Conservation (phyloP, 345 rosid genomes). For the Euphorbia pulcherrima region DNA sequence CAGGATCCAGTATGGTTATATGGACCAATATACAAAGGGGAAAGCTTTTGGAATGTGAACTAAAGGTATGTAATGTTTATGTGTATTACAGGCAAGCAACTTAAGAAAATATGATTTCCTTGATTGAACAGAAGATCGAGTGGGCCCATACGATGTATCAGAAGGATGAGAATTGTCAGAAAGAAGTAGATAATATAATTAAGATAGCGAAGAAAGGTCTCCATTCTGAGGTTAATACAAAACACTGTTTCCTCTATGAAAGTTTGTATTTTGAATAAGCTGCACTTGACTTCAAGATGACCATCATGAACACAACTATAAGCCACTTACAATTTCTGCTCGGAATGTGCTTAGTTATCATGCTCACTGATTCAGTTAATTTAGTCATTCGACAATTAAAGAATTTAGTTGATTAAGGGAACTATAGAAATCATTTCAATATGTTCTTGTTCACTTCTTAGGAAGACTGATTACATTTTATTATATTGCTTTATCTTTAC, state of each 20-base stretch:
- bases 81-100: constrained; percentile 17
- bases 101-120: constrained; percentile 17
- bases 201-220: neutral
- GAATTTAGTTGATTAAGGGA: neutral
- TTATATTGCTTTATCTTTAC: neutral
- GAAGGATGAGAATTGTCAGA: constrained; percentile 6
- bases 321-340: neutral
- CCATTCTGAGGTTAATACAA: constrained; percentile 2
- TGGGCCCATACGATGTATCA: constrained; percentile 12
- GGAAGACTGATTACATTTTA: neutral
- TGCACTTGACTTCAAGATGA: neutral
- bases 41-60: neutral
- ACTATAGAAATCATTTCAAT: neutral
- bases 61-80: neutral
- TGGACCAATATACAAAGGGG: neutral
- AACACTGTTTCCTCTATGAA: neutral
- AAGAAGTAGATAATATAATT: constrained; percentile 13
- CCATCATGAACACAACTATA: neutral
- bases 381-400: neutral
- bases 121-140: constrained; percentile 21
- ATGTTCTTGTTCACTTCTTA: neutral
- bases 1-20: neutral
- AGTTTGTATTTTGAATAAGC: neutral
- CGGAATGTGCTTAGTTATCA: neutral
- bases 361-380: neutral